Base-by-base conservation (phyloP, 2,329 filamentous ascomycete genomes). In the Thielaviopsis euricoi region DNA sequence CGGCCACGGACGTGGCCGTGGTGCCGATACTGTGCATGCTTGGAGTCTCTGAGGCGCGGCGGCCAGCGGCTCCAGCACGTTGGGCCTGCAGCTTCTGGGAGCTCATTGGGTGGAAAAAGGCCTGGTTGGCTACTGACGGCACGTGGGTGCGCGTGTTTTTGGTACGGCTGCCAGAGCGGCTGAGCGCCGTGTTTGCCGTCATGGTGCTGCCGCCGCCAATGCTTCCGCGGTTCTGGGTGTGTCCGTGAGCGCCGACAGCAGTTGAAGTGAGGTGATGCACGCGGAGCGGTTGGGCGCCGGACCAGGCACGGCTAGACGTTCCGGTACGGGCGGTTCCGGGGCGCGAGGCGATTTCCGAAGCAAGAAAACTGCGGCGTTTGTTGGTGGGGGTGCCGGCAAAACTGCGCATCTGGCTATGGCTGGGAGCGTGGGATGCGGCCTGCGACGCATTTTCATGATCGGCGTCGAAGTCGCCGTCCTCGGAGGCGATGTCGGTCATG, bases 71-170 rank as follows among this genome's bases (percentile, higher is more conserved):
- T 29, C 58, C 46, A 19, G 58, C 83, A 68, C 91, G 79, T 71
- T 97, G 93, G 57, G 89, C 89, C 71, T 97, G 91, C 55, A 97
- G 75, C 68, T 89, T 86, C 69, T 95, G 89, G 23, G 91, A 95
- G 72, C 90, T 97, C 89, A 98, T 95, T 46, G 93, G 93, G 22
- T 85, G 86, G 67, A 95, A 95, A 73, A 98, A 97, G 57, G 88
- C 91, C 66, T 91, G 86, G 17, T 89, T 89, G 2, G 89, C 85
- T 56, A 98, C 74, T 1, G 86, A 89, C 1, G 93, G 90, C 21
- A 95, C 89, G 74, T 98, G 93, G 67, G 85, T 89, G 52, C 85
- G 76, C 63, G 84, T 91, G 2, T 66, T 64, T n/a, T 60, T 55
- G n/a, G 55, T 55, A 12, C 48, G 56, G 17, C 58, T 60, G 1